Evolutionary conservation across 2,329 filamentous ascomycete genomes (phyloP).

Genomic region (Phialocephala sp.): DNA sequence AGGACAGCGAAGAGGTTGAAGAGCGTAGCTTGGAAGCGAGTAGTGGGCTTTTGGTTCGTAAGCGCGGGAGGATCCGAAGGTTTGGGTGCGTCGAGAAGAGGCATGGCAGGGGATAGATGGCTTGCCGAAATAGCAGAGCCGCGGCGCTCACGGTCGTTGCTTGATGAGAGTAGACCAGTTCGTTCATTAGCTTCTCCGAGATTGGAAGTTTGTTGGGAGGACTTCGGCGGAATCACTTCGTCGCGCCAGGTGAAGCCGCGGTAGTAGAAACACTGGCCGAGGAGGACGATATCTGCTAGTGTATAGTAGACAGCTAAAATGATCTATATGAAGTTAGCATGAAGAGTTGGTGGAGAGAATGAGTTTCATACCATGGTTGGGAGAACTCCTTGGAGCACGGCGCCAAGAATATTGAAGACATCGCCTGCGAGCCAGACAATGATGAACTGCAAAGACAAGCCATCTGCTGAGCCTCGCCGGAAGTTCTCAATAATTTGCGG

Average conservation of each 20-base stretch:
- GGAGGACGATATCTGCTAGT: slow-evolving; percentile 84
- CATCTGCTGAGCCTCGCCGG: slow-evolving; percentile 81
- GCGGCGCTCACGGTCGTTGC: slow-evolving; percentile 53
- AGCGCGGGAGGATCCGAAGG: slow-evolving; percentile 49
- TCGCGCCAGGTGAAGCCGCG: slow-evolving; percentile 76
- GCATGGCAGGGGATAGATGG: slow-evolving; percentile 82
- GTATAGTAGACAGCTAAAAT: slow-evolving; percentile 96
- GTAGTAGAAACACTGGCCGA: slow-evolving; percentile 95
- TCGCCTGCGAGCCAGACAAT: slow-evolving; percentile 92
- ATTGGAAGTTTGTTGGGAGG: slow-evolving; percentile 41
- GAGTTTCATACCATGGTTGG: slow-evolving; percentile 72
- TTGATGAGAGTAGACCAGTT: slow-evolving; percentile 53
- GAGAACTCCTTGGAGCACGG: slow-evolving; percentile 86
- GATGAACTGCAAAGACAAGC: slow-evolving; percentile 88
- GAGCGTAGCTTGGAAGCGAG: slow-evolving; percentile 60
- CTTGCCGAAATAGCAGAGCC: slow-evolving; percentile 64
- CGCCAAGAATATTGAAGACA: slow-evolving; percentile 96
- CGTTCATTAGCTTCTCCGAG: slow-evolving; percentile 54
- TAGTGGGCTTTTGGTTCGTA: slow-evolving; percentile 51
- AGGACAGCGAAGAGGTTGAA: slow-evolving; percentile 80
- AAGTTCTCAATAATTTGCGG: slow-evolving; percentile 98
- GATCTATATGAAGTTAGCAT: slow-evolving; percentile 46
- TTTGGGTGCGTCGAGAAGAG: slow-evolving; percentile 65
- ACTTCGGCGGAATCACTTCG: slow-evolving; percentile 53
- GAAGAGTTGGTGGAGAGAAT: slow-evolving; percentile 50